Percentiles rank a stretch among this genome's conserved stretches.
Evolutionary conservation across 73 alveolate genomes (phyloP).

Genomic region (Tetrahymena borealis): DNA sequence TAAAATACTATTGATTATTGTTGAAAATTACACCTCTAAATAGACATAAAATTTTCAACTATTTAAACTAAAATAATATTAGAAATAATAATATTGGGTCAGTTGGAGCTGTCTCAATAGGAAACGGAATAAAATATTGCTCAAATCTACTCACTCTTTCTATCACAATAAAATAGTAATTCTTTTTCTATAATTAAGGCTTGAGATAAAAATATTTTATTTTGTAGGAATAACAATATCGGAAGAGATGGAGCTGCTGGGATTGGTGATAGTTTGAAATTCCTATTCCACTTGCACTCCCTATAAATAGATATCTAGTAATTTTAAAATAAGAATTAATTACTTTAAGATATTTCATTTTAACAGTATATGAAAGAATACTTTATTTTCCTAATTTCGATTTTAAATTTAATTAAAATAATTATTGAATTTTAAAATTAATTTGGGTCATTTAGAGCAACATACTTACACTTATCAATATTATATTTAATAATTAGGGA

Average conservation of each 20-base stretch:
- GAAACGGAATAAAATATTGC: neutral
- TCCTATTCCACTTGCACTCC: neutral
- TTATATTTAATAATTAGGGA: neutral
- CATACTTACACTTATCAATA: neutral
- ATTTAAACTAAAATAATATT: neutral
- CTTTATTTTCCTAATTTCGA: neutral
- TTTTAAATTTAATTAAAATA: no score
- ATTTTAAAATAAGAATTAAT: neutral
- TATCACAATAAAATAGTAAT: neutral
- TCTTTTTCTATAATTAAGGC: neutral
- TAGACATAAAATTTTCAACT: neutral
- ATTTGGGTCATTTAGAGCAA: neutral
- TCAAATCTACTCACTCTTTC: neutral
- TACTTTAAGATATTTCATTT: neutral
- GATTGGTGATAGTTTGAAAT: neutral
- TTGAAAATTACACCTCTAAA: neutral
- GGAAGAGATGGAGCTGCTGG: neutral
- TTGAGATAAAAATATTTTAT: neutral
- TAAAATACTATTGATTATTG: neutral
- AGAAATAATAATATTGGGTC: neutral
- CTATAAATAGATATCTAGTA: neutral
- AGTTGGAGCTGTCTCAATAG: neutral
- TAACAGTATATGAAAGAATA: no score
- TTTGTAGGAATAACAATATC: neutral
- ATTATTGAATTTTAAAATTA: neutral